Evolutionary conservation across 768 basidiomycete genomes (phyloP).

Genomic region (Gymnopilus junonius): DNA sequence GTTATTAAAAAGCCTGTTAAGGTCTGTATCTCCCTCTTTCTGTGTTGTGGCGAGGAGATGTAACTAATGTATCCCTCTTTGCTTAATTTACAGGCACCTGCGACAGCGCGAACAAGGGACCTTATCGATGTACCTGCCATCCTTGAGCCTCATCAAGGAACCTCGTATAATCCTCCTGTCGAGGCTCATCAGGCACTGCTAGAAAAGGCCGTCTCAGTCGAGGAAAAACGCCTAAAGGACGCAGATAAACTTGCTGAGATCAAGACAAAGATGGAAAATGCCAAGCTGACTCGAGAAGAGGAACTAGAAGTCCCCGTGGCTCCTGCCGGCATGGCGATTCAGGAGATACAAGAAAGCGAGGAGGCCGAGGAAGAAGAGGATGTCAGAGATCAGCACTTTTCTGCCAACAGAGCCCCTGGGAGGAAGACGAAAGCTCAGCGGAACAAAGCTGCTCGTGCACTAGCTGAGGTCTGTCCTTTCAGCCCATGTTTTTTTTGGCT

Average conservation of each 20-base stretch:
- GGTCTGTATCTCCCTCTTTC: conserved; percentile 37
- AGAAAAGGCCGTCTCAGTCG: conserved; percentile 65
- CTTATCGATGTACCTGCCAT: conserved; percentile 70
- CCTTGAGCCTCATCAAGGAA: conserved; percentile 74
- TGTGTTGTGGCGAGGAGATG: neutral
- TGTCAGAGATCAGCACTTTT: conserved; percentile 29
- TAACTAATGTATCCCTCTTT: neutral
- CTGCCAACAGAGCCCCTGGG: conserved; percentile 42
- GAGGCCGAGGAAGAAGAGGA: conserved; percentile 35
- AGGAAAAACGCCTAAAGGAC: conserved; percentile 59
- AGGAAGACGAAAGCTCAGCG: conserved; percentile 58
- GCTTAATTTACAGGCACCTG: conserved; percentile 48
- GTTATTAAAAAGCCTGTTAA: conserved; percentile 54
- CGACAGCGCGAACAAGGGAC: conserved; percentile 47
- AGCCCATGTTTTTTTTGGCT: neutral
- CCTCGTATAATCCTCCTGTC: conserved; percentile 88
- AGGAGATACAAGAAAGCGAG: conserved; percentile 42
- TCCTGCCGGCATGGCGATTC: conserved; percentile 70
- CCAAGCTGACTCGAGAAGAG: conserved; percentile 38
- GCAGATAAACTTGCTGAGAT: conserved; percentile 55
- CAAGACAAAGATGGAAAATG: conserved; percentile 59
- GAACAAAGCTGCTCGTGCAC: conserved; percentile 63
- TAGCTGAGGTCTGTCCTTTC: conserved; percentile 60
- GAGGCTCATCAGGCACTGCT: conserved; percentile 76
- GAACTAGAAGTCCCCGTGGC: conserved; percentile 43